These are phyloP conservation scores for Croton laevigatus DNA, from an alignment of 441 rosid genomes.

Conservation along the genomic window DNA sequence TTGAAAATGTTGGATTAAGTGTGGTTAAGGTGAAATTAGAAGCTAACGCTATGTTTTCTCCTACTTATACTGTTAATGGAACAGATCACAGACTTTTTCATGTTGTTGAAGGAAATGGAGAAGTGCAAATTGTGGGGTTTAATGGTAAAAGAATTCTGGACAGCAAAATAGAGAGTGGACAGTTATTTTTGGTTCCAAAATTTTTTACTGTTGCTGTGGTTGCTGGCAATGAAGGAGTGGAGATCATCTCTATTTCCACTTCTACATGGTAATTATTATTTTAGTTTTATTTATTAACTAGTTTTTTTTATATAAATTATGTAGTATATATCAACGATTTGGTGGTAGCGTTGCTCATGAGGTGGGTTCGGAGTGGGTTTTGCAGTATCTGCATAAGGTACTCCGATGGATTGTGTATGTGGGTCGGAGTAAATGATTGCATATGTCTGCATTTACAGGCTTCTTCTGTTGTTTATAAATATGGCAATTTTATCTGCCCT, in stretches of 20 bases:
- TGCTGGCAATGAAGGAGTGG: neutral
- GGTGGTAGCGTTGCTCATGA: too few species aligned
- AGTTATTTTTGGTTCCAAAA: neutral
- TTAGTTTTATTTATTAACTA: neutral
- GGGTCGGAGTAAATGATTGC: too few species aligned
- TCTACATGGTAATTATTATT: conserved; percentile 17
- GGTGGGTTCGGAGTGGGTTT: too few species aligned
- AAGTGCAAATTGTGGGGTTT: conserved; percentile 31
- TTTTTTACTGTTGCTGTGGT: neutral
- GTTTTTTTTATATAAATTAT: too few species aligned
- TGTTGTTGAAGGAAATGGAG: conserved; percentile 24
- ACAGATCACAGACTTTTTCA: conserved; percentile 20
- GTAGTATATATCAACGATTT: too few species aligned
- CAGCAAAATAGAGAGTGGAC: conserved; percentile 1
- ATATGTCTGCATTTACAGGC: too few species aligned
- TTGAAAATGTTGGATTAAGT: conserved; percentile 29
- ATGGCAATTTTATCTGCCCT: too few species aligned
- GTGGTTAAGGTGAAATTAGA: conserved; percentile 17
- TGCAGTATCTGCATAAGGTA: too few species aligned
- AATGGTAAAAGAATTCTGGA: conserved; percentile 26
- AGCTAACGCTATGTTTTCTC: conserved; percentile 28
- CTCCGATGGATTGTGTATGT: too few species aligned
- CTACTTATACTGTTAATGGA: conserved; percentile 10
- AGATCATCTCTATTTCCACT: conserved; percentile 21
- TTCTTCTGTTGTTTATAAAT: too few species aligned